Percentiles rank a stretch among this genome's conserved stretches.
Conservation (phyloP, 2,329 filamentous ascomycete genomes). For the Onygenales sp. region DNA sequence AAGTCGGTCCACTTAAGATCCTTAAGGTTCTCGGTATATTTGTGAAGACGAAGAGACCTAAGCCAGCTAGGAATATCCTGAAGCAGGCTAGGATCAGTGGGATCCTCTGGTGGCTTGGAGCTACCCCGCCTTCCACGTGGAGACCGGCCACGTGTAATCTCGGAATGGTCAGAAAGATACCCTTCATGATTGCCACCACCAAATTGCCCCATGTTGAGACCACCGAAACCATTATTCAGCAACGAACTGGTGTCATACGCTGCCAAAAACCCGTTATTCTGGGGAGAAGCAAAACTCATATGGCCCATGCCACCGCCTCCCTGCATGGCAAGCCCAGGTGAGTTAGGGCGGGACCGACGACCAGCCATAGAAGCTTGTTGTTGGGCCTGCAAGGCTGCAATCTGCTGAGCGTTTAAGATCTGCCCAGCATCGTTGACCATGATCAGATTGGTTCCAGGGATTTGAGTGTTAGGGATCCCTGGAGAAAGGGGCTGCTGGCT, state of each 20-base stretch:
- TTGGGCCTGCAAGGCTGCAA: slow-evolving; percentile 69
- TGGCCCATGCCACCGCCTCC: slow-evolving; percentile 36
- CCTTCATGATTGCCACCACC: slow-evolving; percentile 66
- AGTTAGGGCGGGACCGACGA: slow-evolving; percentile 71
- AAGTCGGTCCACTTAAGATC: slow-evolving; percentile 95
- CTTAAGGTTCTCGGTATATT: slow-evolving; percentile 97
- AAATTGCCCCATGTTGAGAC: slow-evolving; percentile 63
- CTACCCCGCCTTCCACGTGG: slow-evolving; percentile 85
- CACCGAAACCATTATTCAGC: slow-evolving; percentile 61
- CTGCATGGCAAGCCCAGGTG: slow-evolving; percentile 78
- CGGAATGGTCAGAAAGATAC: slow-evolving; percentile 88
- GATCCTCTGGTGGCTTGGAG: slow-evolving; percentile 96
- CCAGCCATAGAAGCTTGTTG: slow-evolving; percentile 43
- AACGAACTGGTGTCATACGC: slow-evolving; percentile 72
- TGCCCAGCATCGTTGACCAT: slow-evolving; percentile 95
- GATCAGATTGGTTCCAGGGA: slow-evolving; percentile 68
- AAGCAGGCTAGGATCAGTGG: slow-evolving; percentile 78
- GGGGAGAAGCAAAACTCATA: slow-evolving; percentile 73
- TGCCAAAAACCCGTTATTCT: slow-evolving; percentile 88
- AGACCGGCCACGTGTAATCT: slow-evolving; percentile 81
- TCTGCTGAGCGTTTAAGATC: slow-evolving; percentile 72
- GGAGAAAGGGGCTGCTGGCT: slow-evolving; percentile 57
- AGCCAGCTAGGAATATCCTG: slow-evolving; percentile 96
- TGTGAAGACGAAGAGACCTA: slow-evolving; percentile 86
- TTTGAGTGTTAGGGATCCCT: slow-evolving; percentile 51